These are phyloP conservation scores for Apiotrichum gracile DNA, from an alignment of 1,284 basidiomycete genomes.

Conservation along the genomic window DNA sequence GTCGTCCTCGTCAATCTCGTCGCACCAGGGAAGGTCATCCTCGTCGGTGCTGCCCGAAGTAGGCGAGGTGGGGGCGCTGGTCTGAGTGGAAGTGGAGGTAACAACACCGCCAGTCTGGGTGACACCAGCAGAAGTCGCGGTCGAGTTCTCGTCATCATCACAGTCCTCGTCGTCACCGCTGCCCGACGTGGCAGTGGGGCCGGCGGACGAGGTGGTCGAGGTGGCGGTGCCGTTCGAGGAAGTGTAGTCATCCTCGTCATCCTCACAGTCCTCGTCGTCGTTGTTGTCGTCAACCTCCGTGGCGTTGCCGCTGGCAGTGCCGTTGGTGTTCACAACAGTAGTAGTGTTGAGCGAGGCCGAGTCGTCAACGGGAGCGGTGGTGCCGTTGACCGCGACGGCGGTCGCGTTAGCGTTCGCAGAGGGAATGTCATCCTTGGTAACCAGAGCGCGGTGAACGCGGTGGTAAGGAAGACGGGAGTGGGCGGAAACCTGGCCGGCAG, in stretches of 20 bases:
- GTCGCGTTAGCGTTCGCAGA: background rate
- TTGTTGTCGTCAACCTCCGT: background rate
- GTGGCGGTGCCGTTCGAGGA: slow-evolving; percentile 40
- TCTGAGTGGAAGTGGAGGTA: no score
- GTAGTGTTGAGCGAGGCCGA: background rate
- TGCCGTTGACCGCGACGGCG: background rate
- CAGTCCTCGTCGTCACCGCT: background rate
- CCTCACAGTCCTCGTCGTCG: slow-evolving; percentile 1
- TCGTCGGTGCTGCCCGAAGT: background rate
- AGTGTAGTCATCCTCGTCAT: slow-evolving; percentile 32
- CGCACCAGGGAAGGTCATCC: slow-evolving; percentile 14
- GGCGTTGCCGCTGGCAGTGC: background rate
- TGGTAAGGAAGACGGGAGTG: slow-evolving; percentile 5
- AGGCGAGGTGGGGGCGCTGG: no score
- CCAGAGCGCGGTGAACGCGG: background rate
- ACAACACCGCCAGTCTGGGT: background rate
- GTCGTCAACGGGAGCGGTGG: background rate
- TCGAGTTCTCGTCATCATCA: background rate
- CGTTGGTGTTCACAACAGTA: background rate
- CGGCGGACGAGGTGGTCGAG: slow-evolving; percentile 44
- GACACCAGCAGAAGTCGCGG: background rate
- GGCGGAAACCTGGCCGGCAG: slow-evolving; percentile 15
- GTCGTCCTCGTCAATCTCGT: slow-evolving; percentile 11
- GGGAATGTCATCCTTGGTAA: background rate
- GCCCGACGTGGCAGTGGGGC: background rate